Evolutionary conservation across 352 stramenopile species (phyloP).

Genomic region (Phytophthora sansomeana): DNA sequence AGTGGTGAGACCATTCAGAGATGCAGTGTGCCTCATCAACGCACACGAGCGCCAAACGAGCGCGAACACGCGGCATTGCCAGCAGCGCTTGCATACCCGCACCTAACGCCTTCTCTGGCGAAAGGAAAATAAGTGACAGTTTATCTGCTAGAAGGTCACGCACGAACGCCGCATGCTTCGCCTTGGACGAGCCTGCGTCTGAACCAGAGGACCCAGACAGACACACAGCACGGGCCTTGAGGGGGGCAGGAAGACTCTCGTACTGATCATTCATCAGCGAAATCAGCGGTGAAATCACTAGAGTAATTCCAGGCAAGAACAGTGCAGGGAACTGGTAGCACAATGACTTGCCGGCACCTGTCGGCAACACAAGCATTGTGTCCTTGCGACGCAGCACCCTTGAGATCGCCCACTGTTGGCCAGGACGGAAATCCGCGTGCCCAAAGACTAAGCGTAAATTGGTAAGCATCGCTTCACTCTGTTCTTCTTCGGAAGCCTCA

Average conservation of each 20-base stretch:
- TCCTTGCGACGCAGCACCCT: slow-evolving; percentile 69
- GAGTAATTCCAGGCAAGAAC: slow-evolving; percentile 86
- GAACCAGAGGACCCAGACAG: slow-evolving; percentile 51
- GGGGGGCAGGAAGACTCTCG: slow-evolving; percentile 71
- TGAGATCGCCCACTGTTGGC: slow-evolving; percentile 87
- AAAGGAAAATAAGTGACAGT: slow-evolving; percentile 92
- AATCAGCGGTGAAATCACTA: slow-evolving; percentile 94
- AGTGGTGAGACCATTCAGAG: slow-evolving; percentile 96
- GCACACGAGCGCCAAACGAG: slow-evolving; percentile 84
- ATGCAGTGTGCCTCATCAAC: slow-evolving; percentile 97
- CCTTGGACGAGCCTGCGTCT: slow-evolving; percentile 49
- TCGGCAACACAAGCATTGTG: slow-evolving; percentile 96
- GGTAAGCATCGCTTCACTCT: slow-evolving; percentile 60
- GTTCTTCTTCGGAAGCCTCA: slow-evolving; percentile 46
- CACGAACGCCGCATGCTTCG: slow-evolving; percentile 71
- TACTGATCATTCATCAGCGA: slow-evolving; percentile 95
- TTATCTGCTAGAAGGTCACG: slow-evolving; percentile 66
- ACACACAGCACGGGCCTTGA: slow-evolving; percentile 66
- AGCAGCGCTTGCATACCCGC: slow-evolving; percentile 83
- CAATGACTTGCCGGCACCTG: slow-evolving; percentile 98
- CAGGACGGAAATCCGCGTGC: slow-evolving; percentile 77
- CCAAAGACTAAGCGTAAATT: slow-evolving; percentile 90
- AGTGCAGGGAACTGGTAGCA: slow-evolving; percentile 96
- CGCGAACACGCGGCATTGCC: slow-evolving; percentile 42
- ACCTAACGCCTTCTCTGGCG: slow-evolving; percentile 89